Evolutionary conservation across 805 yeast species (phyloP).

Genomic region (Wickerhamomyces sydowiorum): DNA sequence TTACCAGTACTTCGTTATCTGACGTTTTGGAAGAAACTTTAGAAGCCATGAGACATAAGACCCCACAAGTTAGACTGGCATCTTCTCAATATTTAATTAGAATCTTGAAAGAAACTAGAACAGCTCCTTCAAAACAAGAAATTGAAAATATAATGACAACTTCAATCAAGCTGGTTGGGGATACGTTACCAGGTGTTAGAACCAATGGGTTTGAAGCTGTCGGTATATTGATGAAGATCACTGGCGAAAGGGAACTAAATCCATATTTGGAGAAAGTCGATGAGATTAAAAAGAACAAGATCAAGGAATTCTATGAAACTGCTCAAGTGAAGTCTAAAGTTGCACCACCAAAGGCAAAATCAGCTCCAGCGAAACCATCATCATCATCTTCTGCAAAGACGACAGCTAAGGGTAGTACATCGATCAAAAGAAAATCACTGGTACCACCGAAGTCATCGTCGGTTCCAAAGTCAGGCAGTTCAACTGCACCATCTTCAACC

Average conservation of each 20-base stretch:
- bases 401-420: neutral
- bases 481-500: slow-evolving; percentile 7
- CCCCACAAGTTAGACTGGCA: slow-evolving; percentile 77
- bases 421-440: slow-evolving; percentile 8
- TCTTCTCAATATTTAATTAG: slow-evolving; percentile 59
- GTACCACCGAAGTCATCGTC: slow-evolving; percentile 4
- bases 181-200: slow-evolving; percentile 81
- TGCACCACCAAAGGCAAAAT: slow-evolving; percentile 19
- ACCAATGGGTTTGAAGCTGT: slow-evolving; percentile 69
- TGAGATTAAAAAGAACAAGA: slow-evolving; percentile 65
- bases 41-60: slow-evolving; percentile 62
- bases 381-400: slow-evolving; percentile 6
- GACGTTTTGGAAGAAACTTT: slow-evolving; percentile 58
- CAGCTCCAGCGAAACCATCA: slow-evolving; percentile 11
- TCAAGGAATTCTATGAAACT: slow-evolving; percentile 48
- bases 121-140: slow-evolving; percentile 46
- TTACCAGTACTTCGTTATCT: slow-evolving; percentile 40
- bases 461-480: slow-evolving; percentile 3
- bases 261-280: slow-evolving; percentile 66
- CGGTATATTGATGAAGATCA: slow-evolving; percentile 78
- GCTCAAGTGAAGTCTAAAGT: slow-evolving; percentile 48
- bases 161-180: slow-evolving; percentile 62
- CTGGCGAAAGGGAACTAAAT: slow-evolving; percentile 65
- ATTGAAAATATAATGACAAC: slow-evolving; percentile 50
- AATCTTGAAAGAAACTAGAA: slow-evolving; percentile 47